Percentiles rank a stretch among this genome's conserved stretches.
These are phyloP conservation scores for Lepiota venenata DNA, from an alignment of 768 basidiomycete species.

Conservation along the genomic window DNA sequence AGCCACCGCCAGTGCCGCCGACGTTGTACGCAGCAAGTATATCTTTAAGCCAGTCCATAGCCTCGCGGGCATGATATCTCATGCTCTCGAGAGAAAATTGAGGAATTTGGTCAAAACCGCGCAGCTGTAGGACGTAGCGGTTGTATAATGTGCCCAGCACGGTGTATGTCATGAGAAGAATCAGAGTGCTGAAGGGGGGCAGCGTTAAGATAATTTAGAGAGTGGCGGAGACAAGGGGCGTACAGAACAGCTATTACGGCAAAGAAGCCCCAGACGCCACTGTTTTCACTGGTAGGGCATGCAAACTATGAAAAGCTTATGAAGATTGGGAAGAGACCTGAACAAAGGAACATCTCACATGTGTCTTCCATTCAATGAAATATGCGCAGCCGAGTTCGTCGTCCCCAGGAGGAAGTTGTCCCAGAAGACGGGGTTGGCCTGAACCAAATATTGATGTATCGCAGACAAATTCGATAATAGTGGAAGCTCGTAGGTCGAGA, in stretches of 20 bases:
- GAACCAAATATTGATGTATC: constrained; percentile 57
- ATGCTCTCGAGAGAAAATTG: constrained; percentile 53
- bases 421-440: constrained; percentile 55
- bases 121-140: constrained; percentile 67
- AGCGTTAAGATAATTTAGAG: background rate
- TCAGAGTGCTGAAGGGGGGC: constrained; percentile 38
- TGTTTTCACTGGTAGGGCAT: constrained; percentile 62
- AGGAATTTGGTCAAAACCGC: constrained; percentile 73
- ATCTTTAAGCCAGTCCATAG: constrained; percentile 40
- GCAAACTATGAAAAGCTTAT: constrained; percentile 45
- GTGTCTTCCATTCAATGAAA: constrained; percentile 82
- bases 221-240: constrained; percentile 22
- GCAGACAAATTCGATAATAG: constrained; percentile 76
- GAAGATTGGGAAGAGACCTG: background rate
- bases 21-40: constrained; percentile 22
- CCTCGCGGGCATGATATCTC: constrained; percentile 44
- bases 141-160: constrained; percentile 74
- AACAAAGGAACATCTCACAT: constrained; percentile 39
- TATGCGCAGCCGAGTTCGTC: constrained; percentile 72
- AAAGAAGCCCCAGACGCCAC: constrained; percentile 48
- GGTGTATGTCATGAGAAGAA: constrained; percentile 61
- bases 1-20: constrained; percentile 15
- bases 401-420: constrained; percentile 62
- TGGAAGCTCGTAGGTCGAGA: constrained; percentile 47
- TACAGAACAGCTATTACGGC: constrained; percentile 58